Conservation (phyloP, 73 alveolate species). For the Urostyla sp. region DNA sequence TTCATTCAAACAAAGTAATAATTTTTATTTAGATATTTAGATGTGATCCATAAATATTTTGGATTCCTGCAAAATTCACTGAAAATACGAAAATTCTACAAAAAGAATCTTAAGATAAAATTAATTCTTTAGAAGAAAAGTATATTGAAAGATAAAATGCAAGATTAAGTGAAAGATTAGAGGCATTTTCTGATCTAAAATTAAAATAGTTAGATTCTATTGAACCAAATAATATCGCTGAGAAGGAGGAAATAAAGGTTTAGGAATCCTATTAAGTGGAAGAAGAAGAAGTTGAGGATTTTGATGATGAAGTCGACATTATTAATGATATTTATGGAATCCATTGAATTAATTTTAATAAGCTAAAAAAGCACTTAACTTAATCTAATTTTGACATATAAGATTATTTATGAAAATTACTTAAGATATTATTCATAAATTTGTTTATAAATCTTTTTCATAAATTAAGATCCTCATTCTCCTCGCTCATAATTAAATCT, state of each 20-base stretch:
- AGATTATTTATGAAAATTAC: no score
- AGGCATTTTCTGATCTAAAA: slow-evolving; percentile 29
- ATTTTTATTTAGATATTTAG: background rate
- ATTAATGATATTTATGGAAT: slow-evolving; percentile 34
- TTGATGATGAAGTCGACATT: slow-evolving; percentile 37
- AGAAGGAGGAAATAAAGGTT: background rate
- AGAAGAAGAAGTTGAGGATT: slow-evolving; percentile 2
- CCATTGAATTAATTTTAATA: no score
- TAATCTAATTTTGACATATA: no score
- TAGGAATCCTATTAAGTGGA: background rate
- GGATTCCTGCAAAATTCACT: slow-evolving; percentile 47
- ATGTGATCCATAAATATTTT: slow-evolving; percentile 7
- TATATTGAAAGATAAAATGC: background rate
- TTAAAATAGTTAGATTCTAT: background rate
- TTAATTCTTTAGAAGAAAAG: background rate
- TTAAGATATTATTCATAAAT: no score
- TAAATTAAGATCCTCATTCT: no score
- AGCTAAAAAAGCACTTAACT: no score
- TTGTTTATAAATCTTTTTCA: no score
- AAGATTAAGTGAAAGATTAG: slow-evolving; percentile 10
- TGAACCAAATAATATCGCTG: background rate
- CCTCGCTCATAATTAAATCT: no score
- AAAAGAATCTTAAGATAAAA: slow-evolving; percentile 1
- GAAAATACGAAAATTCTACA: background rate
- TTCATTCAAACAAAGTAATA: slow-evolving; percentile 28